A percentile compares a stretch with the other conserved stretches of the same genome.
phyloP scores from a whole-genome alignment of 2,329 filamentous ascomycete species.

The Penicillium thymicola region DNA sequence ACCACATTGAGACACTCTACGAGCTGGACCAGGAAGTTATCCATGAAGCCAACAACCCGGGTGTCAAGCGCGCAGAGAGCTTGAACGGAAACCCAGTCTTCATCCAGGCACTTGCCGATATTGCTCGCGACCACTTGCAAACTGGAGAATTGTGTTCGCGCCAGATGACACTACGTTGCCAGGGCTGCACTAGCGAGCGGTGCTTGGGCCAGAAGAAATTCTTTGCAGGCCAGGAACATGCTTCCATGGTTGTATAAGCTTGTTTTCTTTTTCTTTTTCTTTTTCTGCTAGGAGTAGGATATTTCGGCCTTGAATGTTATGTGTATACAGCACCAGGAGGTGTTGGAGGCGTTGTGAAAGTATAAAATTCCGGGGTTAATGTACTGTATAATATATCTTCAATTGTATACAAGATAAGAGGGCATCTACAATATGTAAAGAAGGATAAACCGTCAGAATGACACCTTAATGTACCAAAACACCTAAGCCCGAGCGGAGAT shows the following conservation, averaged over 20 bases:
- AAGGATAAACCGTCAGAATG: background rate
- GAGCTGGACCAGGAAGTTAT: slow-evolving; percentile 96
- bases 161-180: slow-evolving; percentile 89
- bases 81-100: slow-evolving; percentile 89
- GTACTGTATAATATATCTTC: slow-evolving; percentile 1
- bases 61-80: slow-evolving; percentile 87
- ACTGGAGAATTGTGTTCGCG: slow-evolving; percentile 68
- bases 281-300: background rate
- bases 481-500: slow-evolving; percentile 5
- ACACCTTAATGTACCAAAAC: background rate
- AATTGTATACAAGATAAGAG: background rate
- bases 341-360: slow-evolving; percentile 7
- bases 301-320: background rate
- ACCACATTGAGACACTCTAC: slow-evolving; percentile 96
- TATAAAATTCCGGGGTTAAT: slow-evolving; percentile 1
- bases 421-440: background rate
- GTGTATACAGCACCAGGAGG: slow-evolving; percentile 3
- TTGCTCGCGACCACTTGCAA: slow-evolving; percentile 76
- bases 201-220: slow-evolving; percentile 72
- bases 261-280: no score
- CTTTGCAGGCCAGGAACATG: slow-evolving; percentile 49
- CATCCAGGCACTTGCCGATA: slow-evolving; percentile 81
- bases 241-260: slow-evolving; percentile 31
- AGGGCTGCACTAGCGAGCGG: slow-evolving; percentile 84
- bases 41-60: slow-evolving; percentile 69